These are phyloP conservation scores for Coniochaeta ligniaria DNA, from an alignment of 2,329 filamentous ascomycete genomes.

Conservation along the genomic window DNA sequence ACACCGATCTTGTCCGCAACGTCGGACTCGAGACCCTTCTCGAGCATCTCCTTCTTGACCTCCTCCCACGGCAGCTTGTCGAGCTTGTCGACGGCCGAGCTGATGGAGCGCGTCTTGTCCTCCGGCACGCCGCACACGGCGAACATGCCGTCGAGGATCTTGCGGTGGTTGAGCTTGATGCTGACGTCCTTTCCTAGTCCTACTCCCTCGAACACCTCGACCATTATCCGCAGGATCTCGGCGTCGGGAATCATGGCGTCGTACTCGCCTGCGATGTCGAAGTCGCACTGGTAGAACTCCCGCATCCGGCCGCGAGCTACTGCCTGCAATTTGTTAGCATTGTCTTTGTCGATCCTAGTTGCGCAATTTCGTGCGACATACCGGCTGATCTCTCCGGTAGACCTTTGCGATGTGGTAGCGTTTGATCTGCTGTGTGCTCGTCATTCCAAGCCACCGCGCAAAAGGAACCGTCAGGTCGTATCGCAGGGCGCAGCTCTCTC, in stretches of 20 bases:
- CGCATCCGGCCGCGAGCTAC: constrained; percentile 90
- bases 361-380: neutral
- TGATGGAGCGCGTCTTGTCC: constrained; percentile 84
- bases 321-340: constrained; percentile 53
- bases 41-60: constrained; percentile 82
- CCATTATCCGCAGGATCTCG: constrained; percentile 50
- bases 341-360: no score
- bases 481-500: constrained; percentile 71
- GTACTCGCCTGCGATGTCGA: constrained; percentile 84
- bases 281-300: constrained; percentile 96
- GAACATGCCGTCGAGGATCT: constrained; percentile 89
- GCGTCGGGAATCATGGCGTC: constrained; percentile 90
- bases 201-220: constrained; percentile 77
- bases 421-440: constrained; percentile 74
- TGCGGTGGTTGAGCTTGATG: constrained; percentile 93
- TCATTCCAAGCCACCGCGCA: constrained; percentile 89
- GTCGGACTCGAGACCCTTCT: constrained; percentile 71
- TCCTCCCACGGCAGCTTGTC: constrained; percentile 90
- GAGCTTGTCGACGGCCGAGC: constrained; percentile 89
- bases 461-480: constrained; percentile 34
- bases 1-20: constrained; percentile 83
- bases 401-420: constrained; percentile 95
- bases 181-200: constrained; percentile 57
- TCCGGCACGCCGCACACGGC: constrained; percentile 81
- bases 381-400: constrained; percentile 2